Percentiles rank a stretch among this genome's conserved stretches.
phyloP scores from a whole-genome alignment of 2,329 filamentous ascomycete genomes.

The Monosporascus sp. region DNA sequence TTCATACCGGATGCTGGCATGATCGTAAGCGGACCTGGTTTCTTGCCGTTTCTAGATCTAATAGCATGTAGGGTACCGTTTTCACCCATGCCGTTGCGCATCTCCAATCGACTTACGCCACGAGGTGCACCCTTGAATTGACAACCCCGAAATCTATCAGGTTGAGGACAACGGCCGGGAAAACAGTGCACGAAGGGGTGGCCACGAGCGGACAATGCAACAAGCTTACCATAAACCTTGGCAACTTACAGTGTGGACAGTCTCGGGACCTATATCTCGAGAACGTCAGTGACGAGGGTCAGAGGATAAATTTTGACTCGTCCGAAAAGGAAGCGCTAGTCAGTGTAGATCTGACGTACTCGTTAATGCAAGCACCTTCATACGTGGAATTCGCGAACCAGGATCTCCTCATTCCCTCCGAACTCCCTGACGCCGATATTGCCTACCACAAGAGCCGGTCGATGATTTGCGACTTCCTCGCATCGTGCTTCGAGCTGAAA shows the following conservation, averaged over 20 bases:
- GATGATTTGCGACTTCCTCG: slow-evolving; percentile 44
- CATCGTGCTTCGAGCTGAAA: slow-evolving; percentile 36
- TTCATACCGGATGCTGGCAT: slow-evolving; percentile 60
- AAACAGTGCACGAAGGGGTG: slow-evolving; percentile 30
- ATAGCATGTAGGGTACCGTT: slow-evolving; percentile 43
- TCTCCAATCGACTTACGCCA: slow-evolving; percentile 53
- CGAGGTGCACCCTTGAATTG: slow-evolving; percentile 38
- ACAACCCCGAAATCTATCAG: slow-evolving; percentile 30
- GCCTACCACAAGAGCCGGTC: slow-evolving; percentile 50
- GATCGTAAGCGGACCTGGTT: slow-evolving; percentile 36
- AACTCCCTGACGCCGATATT: slow-evolving; percentile 28
- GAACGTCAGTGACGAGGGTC: slow-evolving; percentile 11
- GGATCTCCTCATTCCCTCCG: slow-evolving; percentile 13
- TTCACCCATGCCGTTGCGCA: slow-evolving; percentile 59
- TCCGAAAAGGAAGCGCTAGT: slow-evolving; percentile 21
- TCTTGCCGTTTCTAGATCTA: not conserved
- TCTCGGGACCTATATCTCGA: slow-evolving; percentile 50
- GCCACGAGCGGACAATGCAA: slow-evolving; percentile 12
- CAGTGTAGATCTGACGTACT: slow-evolving; percentile 30
- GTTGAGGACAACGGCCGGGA: slow-evolving; percentile 35
- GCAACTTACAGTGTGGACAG: slow-evolving; percentile 57
- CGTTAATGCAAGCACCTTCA: slow-evolving; percentile 14
- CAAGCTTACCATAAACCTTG: slow-evolving; percentile 36
- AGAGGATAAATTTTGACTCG: not conserved
- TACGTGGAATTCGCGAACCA: slow-evolving; percentile 2